These are phyloP conservation scores for Ceratorhiza oryzae-sativae DNA, from an alignment of 1,284 basidiomycete species.

Conservation along the genomic window DNA sequence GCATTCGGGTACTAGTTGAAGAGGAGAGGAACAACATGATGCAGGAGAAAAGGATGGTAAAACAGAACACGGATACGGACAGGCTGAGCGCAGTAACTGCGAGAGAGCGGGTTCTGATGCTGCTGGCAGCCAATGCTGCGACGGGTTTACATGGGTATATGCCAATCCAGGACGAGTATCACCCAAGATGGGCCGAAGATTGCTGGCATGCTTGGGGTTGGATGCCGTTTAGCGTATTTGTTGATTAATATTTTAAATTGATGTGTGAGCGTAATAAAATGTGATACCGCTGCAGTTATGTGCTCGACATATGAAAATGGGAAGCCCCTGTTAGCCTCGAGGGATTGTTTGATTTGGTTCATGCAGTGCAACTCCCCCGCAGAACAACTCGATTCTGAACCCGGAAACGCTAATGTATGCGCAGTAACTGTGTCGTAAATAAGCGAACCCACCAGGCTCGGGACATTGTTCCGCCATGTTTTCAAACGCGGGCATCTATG, in stretches of 20 bases:
- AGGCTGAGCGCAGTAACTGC: constrained; percentile 8
- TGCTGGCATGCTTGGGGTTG: constrained; percentile 38
- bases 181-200: constrained; percentile 34
- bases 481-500: no score
- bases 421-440: no score
- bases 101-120: constrained; percentile 18
- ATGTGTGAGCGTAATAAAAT: neutral
- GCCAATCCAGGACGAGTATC: constrained; percentile 38
- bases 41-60: neutral
- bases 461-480: no score
- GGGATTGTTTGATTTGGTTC: no score
- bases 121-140: constrained; percentile 32
- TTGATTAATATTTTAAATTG: neutral
- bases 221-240: constrained; percentile 15
- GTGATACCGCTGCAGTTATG: neutral
- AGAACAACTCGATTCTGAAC: no score
- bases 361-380: no score
- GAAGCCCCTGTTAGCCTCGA: no score
- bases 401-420: no score
- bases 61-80: constrained; percentile 2
- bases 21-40: constrained; percentile 20
- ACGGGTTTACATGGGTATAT: constrained; percentile 35
- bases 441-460: no score
- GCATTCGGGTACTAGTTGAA: constrained; percentile 25
- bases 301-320: neutral